Percentiles rank a stretch among this genome's conserved stretches.
phyloP scores from a whole-genome alignment of 31 red algal species.

The Odonthalia washingtoniensis region DNA sequence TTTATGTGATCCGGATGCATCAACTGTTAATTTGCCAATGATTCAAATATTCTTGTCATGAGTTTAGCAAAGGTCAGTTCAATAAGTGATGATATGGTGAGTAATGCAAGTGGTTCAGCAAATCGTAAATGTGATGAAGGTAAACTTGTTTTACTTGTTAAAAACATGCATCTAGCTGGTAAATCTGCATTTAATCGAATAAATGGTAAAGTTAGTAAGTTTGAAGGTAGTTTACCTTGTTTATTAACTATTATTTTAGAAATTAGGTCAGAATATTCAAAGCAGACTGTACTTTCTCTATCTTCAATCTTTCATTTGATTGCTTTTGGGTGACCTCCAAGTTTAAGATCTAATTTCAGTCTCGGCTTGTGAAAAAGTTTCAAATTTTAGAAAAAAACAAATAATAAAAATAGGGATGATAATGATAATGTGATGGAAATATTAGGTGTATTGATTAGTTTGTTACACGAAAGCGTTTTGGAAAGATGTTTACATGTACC shows the following conservation, averaged over 20 bases:
- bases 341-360: slow-evolving; percentile 67
- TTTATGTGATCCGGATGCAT: slow-evolving; percentile 51
- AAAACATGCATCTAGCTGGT: slow-evolving; percentile 74
- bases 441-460: slow-evolving; percentile 44
- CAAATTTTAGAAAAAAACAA: no score
- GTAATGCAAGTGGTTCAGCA: slow-evolving; percentile 48
- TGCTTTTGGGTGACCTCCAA: slow-evolving; percentile 75
- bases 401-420: no score
- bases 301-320: slow-evolving; percentile 68
- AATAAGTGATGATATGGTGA: slow-evolving; percentile 30
- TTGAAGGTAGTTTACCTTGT: slow-evolving; percentile 46
- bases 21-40: slow-evolving; percentile 38
- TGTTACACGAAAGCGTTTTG: slow-evolving; percentile 68
- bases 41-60: slow-evolving; percentile 28
- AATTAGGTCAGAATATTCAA: slow-evolving; percentile 38
- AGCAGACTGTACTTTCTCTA: background rate
- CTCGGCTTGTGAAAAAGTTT: slow-evolving; percentile 38
- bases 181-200: slow-evolving; percentile 48
- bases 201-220: slow-evolving; percentile 41
- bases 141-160: slow-evolving; percentile 53
- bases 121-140: slow-evolving; percentile 18
- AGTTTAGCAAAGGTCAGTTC: slow-evolving; percentile 66
- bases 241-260: slow-evolving; percentile 59
- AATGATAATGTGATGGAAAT: slow-evolving; percentile 1
- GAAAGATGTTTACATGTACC: slow-evolving; percentile 65